Conservation (phyloP, 306 rosid genomes). For the Ziziphus jujuba region DNA sequence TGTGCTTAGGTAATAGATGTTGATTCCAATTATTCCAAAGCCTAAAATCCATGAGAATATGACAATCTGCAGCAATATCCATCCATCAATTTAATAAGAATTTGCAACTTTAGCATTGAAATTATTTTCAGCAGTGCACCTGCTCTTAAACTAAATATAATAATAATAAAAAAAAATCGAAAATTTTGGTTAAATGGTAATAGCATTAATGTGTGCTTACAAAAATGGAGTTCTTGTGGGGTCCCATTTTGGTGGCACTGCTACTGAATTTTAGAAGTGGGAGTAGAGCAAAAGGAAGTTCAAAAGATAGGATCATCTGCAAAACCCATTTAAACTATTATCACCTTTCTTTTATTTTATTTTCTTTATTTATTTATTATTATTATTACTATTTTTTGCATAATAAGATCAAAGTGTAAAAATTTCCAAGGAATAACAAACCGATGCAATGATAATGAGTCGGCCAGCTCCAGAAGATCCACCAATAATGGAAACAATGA, state of each 20-base stretch:
- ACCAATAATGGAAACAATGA: slow-evolving; percentile 71
- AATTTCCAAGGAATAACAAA: slow-evolving; percentile 21
- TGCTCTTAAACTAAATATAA: not conserved
- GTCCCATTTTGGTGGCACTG: slow-evolving; percentile 81
- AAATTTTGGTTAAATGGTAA: not conserved
- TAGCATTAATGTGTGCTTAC: slow-evolving; percentile 22
- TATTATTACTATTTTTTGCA: not conserved
- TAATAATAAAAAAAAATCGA: not conserved
- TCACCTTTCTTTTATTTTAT: too few species aligned
- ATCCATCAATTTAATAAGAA: not conserved
- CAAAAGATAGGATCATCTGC: slow-evolving; percentile 94
- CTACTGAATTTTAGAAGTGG: slow-evolving; percentile 92
- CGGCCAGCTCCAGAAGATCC: slow-evolving; percentile 50
- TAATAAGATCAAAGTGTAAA: not conserved
- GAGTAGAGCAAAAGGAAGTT: slow-evolving; percentile 84
- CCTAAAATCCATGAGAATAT: slow-evolving; percentile 75
- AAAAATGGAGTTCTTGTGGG: slow-evolving; percentile 69
- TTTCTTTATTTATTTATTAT: not conserved
- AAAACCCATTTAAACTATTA: not conserved
- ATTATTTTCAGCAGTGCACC: not conserved
- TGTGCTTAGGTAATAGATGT: slow-evolving; percentile 77
- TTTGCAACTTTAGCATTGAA: not conserved
- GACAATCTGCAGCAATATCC: slow-evolving; percentile 44
- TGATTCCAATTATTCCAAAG: slow-evolving; percentile 60
- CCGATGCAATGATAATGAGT: slow-evolving; percentile 77